phyloP scores from a whole-genome alignment of 2,329 filamentous ascomycete species.

The Cladosporium sp. region DNA sequence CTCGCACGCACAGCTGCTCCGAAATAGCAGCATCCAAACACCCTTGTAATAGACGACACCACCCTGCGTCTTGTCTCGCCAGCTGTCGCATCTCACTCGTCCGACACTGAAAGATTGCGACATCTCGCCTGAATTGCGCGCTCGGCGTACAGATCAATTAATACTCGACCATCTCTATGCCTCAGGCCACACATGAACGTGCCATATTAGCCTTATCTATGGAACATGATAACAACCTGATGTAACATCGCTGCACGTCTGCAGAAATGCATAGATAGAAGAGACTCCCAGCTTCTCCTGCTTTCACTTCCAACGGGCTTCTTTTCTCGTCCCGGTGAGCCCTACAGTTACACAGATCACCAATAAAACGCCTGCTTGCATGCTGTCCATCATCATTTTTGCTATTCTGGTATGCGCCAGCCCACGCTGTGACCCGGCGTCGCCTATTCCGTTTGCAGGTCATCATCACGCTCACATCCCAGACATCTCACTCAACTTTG shows the following conservation, averaged over 20 bases:
- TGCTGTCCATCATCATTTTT: not conserved
- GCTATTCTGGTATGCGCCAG: not conserved
- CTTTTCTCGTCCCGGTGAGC: too few species aligned
- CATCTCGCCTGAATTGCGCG: constrained; percentile 5
- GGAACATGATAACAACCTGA: constrained; percentile 4
- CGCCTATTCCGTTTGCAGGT: constrained; percentile 6
- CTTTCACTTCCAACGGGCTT: not conserved
- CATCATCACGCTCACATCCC: not conserved
- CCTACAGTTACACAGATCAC: constrained; percentile 13
- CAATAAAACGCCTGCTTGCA: constrained; percentile 20
- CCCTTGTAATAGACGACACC: not conserved
- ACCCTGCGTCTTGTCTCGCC: constrained; percentile 17
- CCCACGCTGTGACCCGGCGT: constrained; percentile 6
- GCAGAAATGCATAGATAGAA: not conserved
- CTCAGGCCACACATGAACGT: not conserved
- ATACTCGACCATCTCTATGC: not conserved
- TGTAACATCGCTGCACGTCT: not conserved
- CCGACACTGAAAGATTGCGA: constrained; percentile 14
- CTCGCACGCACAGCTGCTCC: not conserved
- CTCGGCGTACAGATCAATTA: constrained; percentile 1
- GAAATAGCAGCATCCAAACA: constrained; percentile 1
- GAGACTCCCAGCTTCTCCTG: not conserved
- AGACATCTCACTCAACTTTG: not conserved
- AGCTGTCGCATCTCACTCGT: constrained; percentile 14
- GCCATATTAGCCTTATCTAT: not conserved